A percentile compares a stretch with the other conserved stretches of the same genome.
Evolutionary conservation across 495 filamentous ascomycete genomes (phyloP).

Genomic region (Diplogelasinospora grovesii): DNA sequence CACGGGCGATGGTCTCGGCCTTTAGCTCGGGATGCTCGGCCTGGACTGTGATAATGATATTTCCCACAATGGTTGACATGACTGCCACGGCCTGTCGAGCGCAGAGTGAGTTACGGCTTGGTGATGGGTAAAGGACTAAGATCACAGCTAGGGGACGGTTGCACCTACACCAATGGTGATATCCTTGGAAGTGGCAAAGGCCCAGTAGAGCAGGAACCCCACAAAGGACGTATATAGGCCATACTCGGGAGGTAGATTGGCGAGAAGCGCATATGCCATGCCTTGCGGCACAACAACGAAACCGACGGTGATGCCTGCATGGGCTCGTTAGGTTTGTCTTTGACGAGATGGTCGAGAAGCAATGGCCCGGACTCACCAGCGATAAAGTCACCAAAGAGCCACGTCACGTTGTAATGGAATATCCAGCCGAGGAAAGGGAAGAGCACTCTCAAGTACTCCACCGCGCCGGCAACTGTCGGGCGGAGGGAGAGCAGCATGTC

Average conservation of each 20-base stretch:
- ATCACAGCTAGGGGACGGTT: too few relatives aligned
- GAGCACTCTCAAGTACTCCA: conserved; percentile 44
- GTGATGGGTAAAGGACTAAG: not conserved
- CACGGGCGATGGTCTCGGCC: conserved; percentile 34
- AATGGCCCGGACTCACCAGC: conserved; percentile 34
- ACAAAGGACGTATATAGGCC: conserved; percentile 63
- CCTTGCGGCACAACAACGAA: conserved; percentile 41
- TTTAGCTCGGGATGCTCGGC: conserved; percentile 33
- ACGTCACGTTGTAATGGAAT: conserved; percentile 45
- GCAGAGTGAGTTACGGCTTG: not conserved
- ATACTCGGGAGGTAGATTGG: conserved; percentile 50
- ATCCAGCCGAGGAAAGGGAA: conserved; percentile 47
- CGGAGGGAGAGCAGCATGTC: conserved; percentile 59
- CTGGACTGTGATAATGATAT: conserved; percentile 55
- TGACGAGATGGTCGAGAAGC: not conserved
- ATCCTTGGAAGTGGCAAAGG: conserved; percentile 63
- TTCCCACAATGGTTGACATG: conserved; percentile 83
- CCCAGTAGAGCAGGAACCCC: conserved; percentile 60
- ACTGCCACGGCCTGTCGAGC: conserved; percentile 80
- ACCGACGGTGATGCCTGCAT: conserved; percentile 20
- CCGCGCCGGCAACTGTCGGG: conserved; percentile 46
- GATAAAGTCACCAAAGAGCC: conserved; percentile 44
- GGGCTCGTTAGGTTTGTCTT: not conserved
- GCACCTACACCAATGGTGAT: conserved; percentile 59
- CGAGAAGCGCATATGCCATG: conserved; percentile 60